A percentile compares a stretch with the other conserved stretches of the same genome.
Evolutionary conservation across 257 asterid species (phyloP).

Genomic region (Verbena officinalis): DNA sequence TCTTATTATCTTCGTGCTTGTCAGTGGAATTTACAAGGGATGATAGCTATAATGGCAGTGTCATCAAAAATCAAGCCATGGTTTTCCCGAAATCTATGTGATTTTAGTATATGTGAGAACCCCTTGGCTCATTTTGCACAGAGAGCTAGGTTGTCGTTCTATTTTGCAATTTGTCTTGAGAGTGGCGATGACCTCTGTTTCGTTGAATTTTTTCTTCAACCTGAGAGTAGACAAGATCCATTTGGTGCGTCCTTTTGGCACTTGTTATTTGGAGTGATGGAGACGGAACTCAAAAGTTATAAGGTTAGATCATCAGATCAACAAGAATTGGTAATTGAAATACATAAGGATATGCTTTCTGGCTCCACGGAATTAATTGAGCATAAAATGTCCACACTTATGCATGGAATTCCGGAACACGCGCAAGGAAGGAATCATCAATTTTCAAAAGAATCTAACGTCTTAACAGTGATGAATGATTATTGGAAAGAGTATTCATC

Average conservation of each 20-base stretch:
- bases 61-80: background rate
- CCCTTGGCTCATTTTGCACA: slow-evolving; percentile 27
- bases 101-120: background rate
- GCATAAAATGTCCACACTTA: background rate
- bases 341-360: too few species aligned
- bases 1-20: too few species aligned
- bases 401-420: too few species aligned
- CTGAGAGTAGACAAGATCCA: background rate
- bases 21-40: too few species aligned
- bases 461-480: background rate
- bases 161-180: slow-evolving; percentile 7
- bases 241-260: background rate
- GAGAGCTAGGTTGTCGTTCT: background rate
- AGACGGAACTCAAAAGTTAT: background rate
- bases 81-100: background rate
- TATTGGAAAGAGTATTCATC: background rate
- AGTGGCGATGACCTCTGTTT: background rate
- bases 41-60: background rate
- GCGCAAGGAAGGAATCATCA: background rate
- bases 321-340: too few species aligned
- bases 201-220: slow-evolving; percentile 2
- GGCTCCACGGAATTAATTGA: too few species aligned
- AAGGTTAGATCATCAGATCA: background rate
- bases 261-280: background rate
- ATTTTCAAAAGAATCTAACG: background rate